phyloP scores from a whole-genome alignment of 202 grass and related monocot species.

The Tripidium arundinaceum region DNA sequence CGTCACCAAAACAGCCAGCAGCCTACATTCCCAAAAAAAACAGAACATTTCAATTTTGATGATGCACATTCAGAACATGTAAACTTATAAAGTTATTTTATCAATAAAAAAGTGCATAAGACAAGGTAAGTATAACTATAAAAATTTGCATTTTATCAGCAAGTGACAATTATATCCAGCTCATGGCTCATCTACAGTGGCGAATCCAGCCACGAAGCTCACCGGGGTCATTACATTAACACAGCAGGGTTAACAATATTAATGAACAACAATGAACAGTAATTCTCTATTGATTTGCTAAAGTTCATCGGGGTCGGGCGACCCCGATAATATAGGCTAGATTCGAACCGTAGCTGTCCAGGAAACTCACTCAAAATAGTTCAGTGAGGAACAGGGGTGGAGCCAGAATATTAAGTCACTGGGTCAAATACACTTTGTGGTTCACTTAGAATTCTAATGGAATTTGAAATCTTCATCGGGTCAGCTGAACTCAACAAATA shows the following conservation, averaged over 20 bases:
- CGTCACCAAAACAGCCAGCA: slow-evolving; percentile 11
- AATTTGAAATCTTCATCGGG: background rate
- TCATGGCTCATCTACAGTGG: background rate
- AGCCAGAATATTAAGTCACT: background rate
- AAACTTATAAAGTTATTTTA: background rate
- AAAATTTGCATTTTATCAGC: background rate
- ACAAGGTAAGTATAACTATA: background rate
- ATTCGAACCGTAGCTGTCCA: background rate
- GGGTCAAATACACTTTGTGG: background rate
- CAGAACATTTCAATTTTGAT: background rate
- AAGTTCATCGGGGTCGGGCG: too few relatives aligned
- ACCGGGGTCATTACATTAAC: too few relatives aligned
- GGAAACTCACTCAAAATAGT: background rate
- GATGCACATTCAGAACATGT: background rate
- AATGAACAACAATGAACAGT: background rate
- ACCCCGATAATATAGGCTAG: too few relatives aligned
- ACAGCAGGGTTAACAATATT: too few relatives aligned
- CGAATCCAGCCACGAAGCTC: too few relatives aligned
- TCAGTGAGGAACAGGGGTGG: background rate
- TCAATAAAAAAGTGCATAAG: background rate
- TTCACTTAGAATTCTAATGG: background rate
- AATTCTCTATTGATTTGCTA: too few relatives aligned
- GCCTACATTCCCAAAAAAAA: slow-evolving; percentile 8
- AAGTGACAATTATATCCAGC: background rate
- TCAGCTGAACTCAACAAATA: background rate